Base-by-base conservation (phyloP, 2,329 filamentous ascomycete species). In the Diplodia seriata region DNA sequence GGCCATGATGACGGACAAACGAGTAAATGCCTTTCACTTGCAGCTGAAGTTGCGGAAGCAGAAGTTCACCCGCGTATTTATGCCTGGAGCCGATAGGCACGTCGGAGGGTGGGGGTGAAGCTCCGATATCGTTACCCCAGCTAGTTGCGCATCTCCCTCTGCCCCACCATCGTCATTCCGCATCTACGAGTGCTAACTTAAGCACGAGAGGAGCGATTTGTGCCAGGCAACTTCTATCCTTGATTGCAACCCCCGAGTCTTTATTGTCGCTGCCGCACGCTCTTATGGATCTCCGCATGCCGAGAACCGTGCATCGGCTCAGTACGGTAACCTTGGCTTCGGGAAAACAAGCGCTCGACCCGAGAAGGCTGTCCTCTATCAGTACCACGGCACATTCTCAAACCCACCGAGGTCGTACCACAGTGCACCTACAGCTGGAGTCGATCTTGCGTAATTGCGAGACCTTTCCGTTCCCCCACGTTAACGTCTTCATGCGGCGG, bases 91-190 rank as follows among this genome's bases (percentile, higher is more conserved):
- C 20, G 40, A 29, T 23, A 18, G 23, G 36, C 56, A 18, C 9
- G 15, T 14, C 57, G 33, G 40, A 62, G 40, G 26, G 57, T 62
- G 57, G 57, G 57, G 57, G 57, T 43, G 56, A 40, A 26, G 38
- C 38, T 43, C 36, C n/a, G 56, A 29, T 47, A 59, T 43, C 56
- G 36, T 59, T 59, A 47, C 43, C 43, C 43, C 43, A 47, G 40
- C 40, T n/a, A 18, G 15, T 47, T 47, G 40, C 40, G 18, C 15
- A 47, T 47, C 40, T 15, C 40, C 40, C 40, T 47, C 18, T 7
- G 40, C 40, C 15, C 15, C 40, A 47, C 3, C 4, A 5, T 43
- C 15, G 18, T 43, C 15, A 6, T 43, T 15, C 40, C 18, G 40
- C 6, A 15, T 47, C 6, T 8, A 36, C 9, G 26, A 26, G 40